Base-by-base conservation (phyloP, 306 rosid species). In the Cicer pinnatifidum region DNA sequence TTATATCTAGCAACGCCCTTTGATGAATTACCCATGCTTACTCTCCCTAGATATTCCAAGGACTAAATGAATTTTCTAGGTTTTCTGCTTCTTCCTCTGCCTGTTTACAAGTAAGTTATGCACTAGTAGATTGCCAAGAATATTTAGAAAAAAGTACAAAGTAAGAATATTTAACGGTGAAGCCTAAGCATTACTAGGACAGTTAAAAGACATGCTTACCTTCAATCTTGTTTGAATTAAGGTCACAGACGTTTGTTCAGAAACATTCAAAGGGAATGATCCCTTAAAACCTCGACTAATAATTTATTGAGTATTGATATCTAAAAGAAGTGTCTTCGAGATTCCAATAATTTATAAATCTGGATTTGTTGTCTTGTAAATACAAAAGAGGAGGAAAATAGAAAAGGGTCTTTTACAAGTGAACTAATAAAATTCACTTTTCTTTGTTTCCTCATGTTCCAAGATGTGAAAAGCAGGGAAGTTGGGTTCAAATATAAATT, bases 381-480 rank as follows among this genome's bases (percentile, higher is more conserved):
- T 45, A 62, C 38, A 46, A 33, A 38, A 28, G 15, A 67, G 56
- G 23, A 67, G 47, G 19, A 23, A 46, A 67, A 45, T 67, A 15
- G 56, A 28, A 50, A 6, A 19, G 53, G 50, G 4, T 38, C 13
- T 17, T 51, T 70, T 65, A 38, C 8, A 71, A 17, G 41, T 54
- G 43, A 71, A 41, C 17, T 10, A 41, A 51, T 65, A 16, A 44
- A 20, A 11, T 46, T 8, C 11, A 16, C 15, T 43, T 38, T 39
- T 3, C 8, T 71, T 53, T 41, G 28, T 78, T 71, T 54, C 64
- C 71, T 70, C 54, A n/a, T 47, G 76, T 12, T 35, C 20, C 2
- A 19, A 8, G 33, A 56, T 48, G 50, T 50, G 73, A 43, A 44
- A 20, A 67, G 17, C 51, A 67, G 56, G 54, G 13, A 52, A 19